Evolutionary conservation across 148 eudicot genomes (phyloP), one percentile per base, ranked within the genome.

Genomic region (Silene conica): DNA sequence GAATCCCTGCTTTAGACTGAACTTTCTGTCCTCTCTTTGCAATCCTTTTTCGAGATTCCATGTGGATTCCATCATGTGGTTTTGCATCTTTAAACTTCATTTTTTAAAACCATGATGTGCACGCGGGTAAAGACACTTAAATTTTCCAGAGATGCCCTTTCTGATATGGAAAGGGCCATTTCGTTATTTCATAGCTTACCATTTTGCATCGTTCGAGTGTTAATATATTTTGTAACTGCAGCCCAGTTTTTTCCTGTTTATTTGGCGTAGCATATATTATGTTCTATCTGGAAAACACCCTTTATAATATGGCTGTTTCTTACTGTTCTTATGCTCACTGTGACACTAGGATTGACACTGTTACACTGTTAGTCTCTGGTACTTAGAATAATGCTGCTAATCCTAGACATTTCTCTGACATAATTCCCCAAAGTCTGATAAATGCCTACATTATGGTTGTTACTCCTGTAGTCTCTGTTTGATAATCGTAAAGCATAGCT

Each of bases 41-140:
- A 43, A 63, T 55, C 28, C 67, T 64, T 70, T 63, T 63, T 63
- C 26, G 61, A 63, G 70, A 70, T 63, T 57, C 65, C 68, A 10
- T 75, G 75, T 70, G 38, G 74, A 79, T 59, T 65, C 26, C 72
- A 70, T 75, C 71, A 80, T 71, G 71, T 75, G 67, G 56, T 70
- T 43, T n/a, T 70, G 31, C 57, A 21, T 34, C 78, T 79, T 41
- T 41, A 5, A 23, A 6, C 20, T 70, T 28, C 38, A 21, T 38
- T 75, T 41, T 74, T 57, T 71, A 54, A 19, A 69, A 66, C 79
- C 57, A 66, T 46, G 69, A 26, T 31, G 71, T 75, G 82, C 78
- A 74, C 75, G 78, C 72, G 68, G 71, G 66, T 67, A 69, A 54
- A 73, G 64, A 20, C 3, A 22, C 57, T 22, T 43, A 0, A n/a